Evolutionary conservation across 306 rosid species (phyloP), one percentile per base, ranked within the genome.

Genomic region (Castanopsis chinensis): DNA sequence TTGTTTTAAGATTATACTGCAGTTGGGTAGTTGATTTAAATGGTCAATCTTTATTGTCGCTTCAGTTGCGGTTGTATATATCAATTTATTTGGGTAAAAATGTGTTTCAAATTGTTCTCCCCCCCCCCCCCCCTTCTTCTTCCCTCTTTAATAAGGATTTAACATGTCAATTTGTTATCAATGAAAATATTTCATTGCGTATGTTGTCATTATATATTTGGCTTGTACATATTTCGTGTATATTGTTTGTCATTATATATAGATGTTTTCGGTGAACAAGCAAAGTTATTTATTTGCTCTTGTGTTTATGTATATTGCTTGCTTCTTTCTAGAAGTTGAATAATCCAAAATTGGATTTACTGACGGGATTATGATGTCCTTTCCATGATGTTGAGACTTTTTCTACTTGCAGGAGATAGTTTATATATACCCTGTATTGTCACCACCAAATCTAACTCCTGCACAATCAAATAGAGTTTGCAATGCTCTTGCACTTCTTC

Each of bases 401-500:
- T 83, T 19, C 37, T 35, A 19, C 56, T 68, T 84, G 43, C 86
- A 94, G 98, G 97, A 94, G 84, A 91, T 94, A 60, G 82, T 91
- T 81, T 86, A 93, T 69, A 89, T 92, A 72, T 92, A 92, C 81
- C 97, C 94, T 12, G 86, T 82, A 84, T 85, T 94, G 61, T 91
- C 97, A 10, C 90, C 93, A 4, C 91, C 94, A 63, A 87, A 87
- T 80, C 90, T 94, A 57, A 85, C 93, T 57, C 85, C 86, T 18
- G 88, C 81, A 10, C 98, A 94, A 74, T 94, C 98, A 20, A 92
- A 87, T 81, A 89, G 97, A 80, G 94, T 89, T 59, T 94, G 98
- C 89, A 94, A 94, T 78, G 94, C 94, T 14, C 94, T 94, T 76
- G 94, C 97, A 4, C 91, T 94, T 83, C 97, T 94, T 76, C 97